Base-by-base conservation (phyloP, 345 rosid species). In the Gossypium rotundifolium region DNA sequence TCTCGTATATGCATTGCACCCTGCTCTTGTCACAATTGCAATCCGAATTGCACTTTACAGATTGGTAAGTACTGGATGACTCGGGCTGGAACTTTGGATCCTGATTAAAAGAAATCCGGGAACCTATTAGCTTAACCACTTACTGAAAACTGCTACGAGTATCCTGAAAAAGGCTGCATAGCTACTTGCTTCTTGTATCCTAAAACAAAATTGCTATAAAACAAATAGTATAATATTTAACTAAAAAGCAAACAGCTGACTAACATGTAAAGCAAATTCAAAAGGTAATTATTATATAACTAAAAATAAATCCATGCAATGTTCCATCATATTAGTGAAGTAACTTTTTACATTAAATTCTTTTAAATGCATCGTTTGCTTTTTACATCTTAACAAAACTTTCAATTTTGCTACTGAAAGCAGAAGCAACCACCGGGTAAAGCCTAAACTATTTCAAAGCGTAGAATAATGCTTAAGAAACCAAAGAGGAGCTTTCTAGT, bases 61-160 rank as follows among this genome's bases (percentile, higher is more conserved):
- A 85, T 76, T 84, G 81, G 66, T 95, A 93, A 1, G 96, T 88
- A 76, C 79, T 88, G 0, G 98, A 95, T 76, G 85, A 68, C 25
- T 91, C 91, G 2, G 98, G 98, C 80, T 87, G 78, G 75, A 95
- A 95, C 72, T 88, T 90, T 7, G 96, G 98, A 76, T 95, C 98
- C 97, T 95, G 81, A 70, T 10, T 18, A 78, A 79, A 10, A 62
- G 70, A 18, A 18, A 79, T 54, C 11, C 71, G 17, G 11, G 27
- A 46, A 16, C 67, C 67, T 22, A 72, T 60, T 44, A 25, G 72
- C 42, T 68, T 46, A 67, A 46, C 42, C 11, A 16, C 71, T 57
- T 48, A 58, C 17, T 9, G 46, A 63, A 17, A 63, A 20, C 67
- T 9, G 11, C 46, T 33, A 33, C 7, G 40, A 4, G 40, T 5